phyloP scores from a whole-genome alignment of 345 rosid genomes.

The Hevea brasiliensis region DNA sequence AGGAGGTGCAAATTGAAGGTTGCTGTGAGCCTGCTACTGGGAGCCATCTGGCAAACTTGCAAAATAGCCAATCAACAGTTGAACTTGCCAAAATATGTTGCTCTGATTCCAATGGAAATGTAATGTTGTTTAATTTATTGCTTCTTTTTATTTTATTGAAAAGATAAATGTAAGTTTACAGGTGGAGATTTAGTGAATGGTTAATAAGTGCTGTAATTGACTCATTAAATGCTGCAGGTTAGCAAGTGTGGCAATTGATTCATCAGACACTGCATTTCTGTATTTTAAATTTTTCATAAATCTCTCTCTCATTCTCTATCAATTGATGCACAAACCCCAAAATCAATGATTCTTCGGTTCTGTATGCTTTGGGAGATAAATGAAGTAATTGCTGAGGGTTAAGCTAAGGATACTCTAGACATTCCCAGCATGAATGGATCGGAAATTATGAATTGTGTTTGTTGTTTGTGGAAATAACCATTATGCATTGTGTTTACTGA shows the following conservation, averaged over 20 bases:
- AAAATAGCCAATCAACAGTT: conserved; percentile 21
- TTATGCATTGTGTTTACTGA: not conserved
- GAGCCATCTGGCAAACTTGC: conserved; percentile 30
- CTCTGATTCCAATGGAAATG: conserved; percentile 53
- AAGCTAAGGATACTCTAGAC: not conserved
- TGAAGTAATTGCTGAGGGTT: not conserved
- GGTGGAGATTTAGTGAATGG: not conserved
- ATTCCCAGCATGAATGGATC: not conserved
- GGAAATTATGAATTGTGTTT: not conserved
- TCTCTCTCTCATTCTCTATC: not conserved
- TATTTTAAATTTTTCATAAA: not conserved
- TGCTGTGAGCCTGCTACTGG: conserved; percentile 26
- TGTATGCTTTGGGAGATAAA: not conserved
- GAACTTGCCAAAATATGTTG: conserved; percentile 37
- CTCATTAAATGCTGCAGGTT: not conserved
- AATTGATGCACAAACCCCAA: not conserved
- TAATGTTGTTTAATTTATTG: conserved; percentile 33
- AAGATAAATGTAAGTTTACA: not conserved
- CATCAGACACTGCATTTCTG: not conserved
- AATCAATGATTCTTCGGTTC: not conserved
- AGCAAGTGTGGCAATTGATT: not conserved
- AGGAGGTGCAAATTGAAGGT: conserved; percentile 55
- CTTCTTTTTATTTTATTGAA: not conserved
- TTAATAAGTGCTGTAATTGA: not conserved
- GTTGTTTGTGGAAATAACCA: not conserved